Evolutionary conservation across 495 filamentous ascomycete species (phyloP), one percentile per base, ranked within the genome.

Genomic region (Hypomontagnella monticulosa): DNA sequence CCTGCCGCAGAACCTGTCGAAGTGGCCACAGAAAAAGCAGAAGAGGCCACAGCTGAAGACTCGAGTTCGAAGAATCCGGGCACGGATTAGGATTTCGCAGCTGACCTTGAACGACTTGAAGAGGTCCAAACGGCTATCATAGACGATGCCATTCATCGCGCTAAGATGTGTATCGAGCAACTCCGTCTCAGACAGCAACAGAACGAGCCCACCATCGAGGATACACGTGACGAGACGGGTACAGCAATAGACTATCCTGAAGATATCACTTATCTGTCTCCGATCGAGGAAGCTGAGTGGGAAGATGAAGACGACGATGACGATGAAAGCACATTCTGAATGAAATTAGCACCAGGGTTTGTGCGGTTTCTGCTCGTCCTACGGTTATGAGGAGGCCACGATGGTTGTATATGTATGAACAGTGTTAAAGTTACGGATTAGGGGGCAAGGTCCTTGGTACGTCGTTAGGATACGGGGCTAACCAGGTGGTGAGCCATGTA

Each of bases 51-150:
- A 18, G 54, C 52, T 41, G 70, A 68, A 46, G 49, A 52, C 14
- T 36, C 69, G 9, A 44, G 37, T 18, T 50, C 63, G 8, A 58
- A 59, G 16, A 60, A 63, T 42, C 14, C 37, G 19, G 42, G 47
- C 56, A 50, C 62, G 48, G 69, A 66, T 18, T 73, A 73, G 71
- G 44, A 71, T 30, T 66, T 58, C 63, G 65, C 58, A 47, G 51
- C 71, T 41, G 9, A 40, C 51, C 65, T 69, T 18, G 69, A 66
- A 41, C 54, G 23, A 47, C 50, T 69, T 38, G 65, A 57, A 48
- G 51, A 66, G 9, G 32, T 56, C 16, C 49, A 69, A 4, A 11
- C 16, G 18, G 46, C 12, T 1, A 11, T 37, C 46, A 30, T 54
- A 2, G 34, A 59, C 11, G 54, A 42, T 8, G 27, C 66, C 20